Evolutionary conservation across 805 yeast species (phyloP).

Genomic region (Scheffersomyces spartinae): DNA sequence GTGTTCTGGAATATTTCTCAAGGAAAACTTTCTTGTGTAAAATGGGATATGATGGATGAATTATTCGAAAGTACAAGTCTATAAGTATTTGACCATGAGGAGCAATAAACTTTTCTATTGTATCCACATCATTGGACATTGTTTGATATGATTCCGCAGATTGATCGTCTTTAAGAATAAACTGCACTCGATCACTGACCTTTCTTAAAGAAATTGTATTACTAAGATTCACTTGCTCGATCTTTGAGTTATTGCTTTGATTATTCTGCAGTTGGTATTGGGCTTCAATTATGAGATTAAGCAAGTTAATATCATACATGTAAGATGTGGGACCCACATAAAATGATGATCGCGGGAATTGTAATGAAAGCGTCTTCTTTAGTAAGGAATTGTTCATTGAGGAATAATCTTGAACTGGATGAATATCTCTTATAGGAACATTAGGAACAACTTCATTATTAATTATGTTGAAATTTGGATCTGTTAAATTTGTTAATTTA

Average conservation of each 20-base stretch:
- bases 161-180: constrained; percentile 71
- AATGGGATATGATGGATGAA: constrained; percentile 88
- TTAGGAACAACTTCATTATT: constrained; percentile 13
- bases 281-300: constrained; percentile 53
- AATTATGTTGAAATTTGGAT: constrained; percentile 24
- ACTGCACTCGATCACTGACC: constrained; percentile 68
- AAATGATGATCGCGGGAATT: constrained; percentile 82
- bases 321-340: constrained; percentile 79
- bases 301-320: constrained; percentile 59
- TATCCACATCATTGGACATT: constrained; percentile 70
- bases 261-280: constrained; percentile 3
- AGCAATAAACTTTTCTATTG: constrained; percentile 75
- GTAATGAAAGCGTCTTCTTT: constrained; percentile 62
- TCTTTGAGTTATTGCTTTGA: constrained; percentile 21
- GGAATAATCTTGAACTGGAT: constrained; percentile 60
- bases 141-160: constrained; percentile 55
- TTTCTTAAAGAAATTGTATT: constrained; percentile 59
- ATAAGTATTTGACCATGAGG: constrained; percentile 83
- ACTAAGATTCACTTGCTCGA: constrained; percentile 71
- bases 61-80: constrained; percentile 69
- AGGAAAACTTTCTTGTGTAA: constrained; percentile 83
- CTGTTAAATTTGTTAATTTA: constrained; percentile 7
- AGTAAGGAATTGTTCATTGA: constrained; percentile 50
- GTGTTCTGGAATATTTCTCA: constrained; percentile 85
- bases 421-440: constrained; percentile 38